Percentiles rank a stretch among this genome's conserved stretches.
Conservation (phyloP, 1,139 yeast genomes). For the Nakaseomyces nivariensis region DNA sequence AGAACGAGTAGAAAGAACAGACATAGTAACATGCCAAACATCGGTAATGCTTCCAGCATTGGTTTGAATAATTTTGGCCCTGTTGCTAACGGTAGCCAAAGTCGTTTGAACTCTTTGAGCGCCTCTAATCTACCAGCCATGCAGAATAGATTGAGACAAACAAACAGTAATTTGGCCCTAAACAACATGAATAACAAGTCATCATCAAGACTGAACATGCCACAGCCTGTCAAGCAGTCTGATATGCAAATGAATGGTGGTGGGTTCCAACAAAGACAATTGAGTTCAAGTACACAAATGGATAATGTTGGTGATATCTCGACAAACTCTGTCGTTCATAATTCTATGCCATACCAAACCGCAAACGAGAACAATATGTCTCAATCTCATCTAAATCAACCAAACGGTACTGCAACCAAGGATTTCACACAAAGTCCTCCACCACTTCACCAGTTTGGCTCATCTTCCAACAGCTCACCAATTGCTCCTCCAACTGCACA, state of each 20-base stretch:
- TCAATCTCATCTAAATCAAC: conserved; percentile 4
- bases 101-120: conserved; percentile 18
- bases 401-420: background rate
- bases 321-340: conserved; percentile 21
- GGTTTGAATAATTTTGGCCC: conserved; percentile 15
- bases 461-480: conserved; percentile 2
- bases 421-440: conserved; percentile 4
- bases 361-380: background rate
- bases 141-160: conserved; percentile 5
- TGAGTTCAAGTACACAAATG: conserved; percentile 16
- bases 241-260: conserved; percentile 6
- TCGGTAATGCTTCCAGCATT: conserved; percentile 27
- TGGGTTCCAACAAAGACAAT: conserved; percentile 13
- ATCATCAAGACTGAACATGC: conserved; percentile 8
- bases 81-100: conserved; percentile 10
- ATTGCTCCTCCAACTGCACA: background rate
- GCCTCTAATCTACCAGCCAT: conserved; percentile 8
- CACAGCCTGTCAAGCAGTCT: conserved; percentile 8
- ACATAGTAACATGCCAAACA: conserved; percentile 25
- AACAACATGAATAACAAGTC: conserved; percentile 1
- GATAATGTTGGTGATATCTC: conserved; percentile 17
- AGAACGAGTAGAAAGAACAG: conserved; percentile 31
- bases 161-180: conserved; percentile 4
- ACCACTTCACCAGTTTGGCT: conserved; percentile 1
- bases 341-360: conserved; percentile 10